These are phyloP conservation scores for Phytopythium boreale DNA, from an alignment of 352 stramenopile genomes.

Conservation along the genomic window DNA sequence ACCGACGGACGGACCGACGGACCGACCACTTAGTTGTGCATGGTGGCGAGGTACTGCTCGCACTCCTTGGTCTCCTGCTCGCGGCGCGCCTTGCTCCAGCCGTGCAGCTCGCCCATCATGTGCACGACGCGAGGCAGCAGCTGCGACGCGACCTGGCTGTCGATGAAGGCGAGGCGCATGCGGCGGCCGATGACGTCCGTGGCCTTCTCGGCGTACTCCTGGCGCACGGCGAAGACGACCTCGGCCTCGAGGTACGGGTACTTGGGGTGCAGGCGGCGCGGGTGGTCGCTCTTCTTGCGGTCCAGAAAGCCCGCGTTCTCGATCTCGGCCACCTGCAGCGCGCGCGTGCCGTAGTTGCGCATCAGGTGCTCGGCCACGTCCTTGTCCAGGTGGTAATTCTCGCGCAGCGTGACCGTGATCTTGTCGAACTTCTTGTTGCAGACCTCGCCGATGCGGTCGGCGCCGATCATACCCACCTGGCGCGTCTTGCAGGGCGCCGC, in stretches of 20 bases:
- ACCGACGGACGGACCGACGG: background rate
- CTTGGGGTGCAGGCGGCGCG: conserved; percentile 88
- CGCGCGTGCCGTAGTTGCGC: conserved; percentile 95
- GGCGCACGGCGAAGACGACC: conserved; percentile 90
- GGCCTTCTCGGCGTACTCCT: conserved; percentile 94
- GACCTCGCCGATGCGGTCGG: conserved; percentile 91
- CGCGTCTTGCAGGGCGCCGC: conserved; percentile 71
- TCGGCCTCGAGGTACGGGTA: conserved; percentile 96
- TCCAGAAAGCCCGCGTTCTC: conserved; percentile 82
- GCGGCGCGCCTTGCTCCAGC: conserved; percentile 77
- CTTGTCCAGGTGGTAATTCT: conserved; percentile 93
- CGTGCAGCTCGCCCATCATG: conserved; percentile 91
- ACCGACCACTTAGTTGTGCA: conserved; percentile 66
- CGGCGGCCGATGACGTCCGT: conserved; percentile 92
- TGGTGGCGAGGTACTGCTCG: conserved; percentile 78
- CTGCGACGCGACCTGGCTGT: conserved; percentile 76
- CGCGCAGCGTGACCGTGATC: conserved; percentile 91
- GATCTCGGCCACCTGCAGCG: conserved; percentile 94
- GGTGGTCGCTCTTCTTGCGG: conserved; percentile 81
- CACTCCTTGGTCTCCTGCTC: conserved; percentile 77
- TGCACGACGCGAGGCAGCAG: conserved; percentile 86
- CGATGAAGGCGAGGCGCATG: conserved; percentile 92
- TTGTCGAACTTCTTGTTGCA: conserved; percentile 97
- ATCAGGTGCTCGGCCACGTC: conserved; percentile 95
- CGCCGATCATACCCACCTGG: conserved; percentile 83